Evolutionary conservation across 495 filamentous ascomycete species (phyloP).

Genomic region (Pyrenula aspistea): DNA sequence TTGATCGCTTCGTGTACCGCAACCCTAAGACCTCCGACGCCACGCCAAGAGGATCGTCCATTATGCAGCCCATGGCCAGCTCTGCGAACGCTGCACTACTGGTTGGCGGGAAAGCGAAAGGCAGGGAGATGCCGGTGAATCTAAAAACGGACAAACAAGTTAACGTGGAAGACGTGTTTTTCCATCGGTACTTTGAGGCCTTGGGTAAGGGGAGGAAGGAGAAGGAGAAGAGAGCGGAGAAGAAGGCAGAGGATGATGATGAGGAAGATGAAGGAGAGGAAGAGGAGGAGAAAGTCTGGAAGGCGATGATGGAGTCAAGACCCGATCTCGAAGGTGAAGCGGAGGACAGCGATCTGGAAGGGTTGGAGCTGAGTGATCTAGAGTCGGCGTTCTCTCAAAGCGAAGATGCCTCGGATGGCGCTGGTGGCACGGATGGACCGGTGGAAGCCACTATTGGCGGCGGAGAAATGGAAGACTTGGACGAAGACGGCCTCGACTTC

Average conservation of each 20-base stretch:
- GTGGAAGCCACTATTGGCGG: conserved; percentile 34
- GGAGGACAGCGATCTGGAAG: conserved; percentile 45
- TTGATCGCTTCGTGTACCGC: conserved; percentile 93
- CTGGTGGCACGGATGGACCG: conserved; percentile 39
- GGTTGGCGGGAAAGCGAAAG: conserved; percentile 39
- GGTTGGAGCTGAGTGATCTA: conserved; percentile 53
- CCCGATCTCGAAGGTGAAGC: conserved; percentile 67
- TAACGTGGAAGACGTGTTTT: conserved; percentile 87
- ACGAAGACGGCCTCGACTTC: conserved; percentile 35
- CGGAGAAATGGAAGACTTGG: conserved; percentile 32
- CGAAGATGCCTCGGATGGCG: conserved; percentile 36
- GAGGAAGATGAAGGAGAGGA: conserved; percentile 15
- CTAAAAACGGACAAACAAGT: conserved; percentile 76
- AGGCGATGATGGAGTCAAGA: conserved; percentile 70
- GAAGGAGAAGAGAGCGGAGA: conserved; percentile 39
- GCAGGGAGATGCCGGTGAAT: conserved; percentile 49
- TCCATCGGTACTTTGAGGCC: conserved; percentile 88
- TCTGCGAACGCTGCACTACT: conserved; percentile 51
- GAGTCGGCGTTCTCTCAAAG: conserved; percentile 40
- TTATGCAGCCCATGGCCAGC: conserved; percentile 88
- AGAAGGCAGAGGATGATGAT: conserved; percentile 21
- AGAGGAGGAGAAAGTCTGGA: conserved; percentile 64
- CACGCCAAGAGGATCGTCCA: conserved; percentile 58
- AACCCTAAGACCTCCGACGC: conserved; percentile 61
- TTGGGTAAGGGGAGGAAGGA: conserved; percentile 52